Conservation (phyloP, 345 rosid genomes). For the Erodium maritimum region DNA sequence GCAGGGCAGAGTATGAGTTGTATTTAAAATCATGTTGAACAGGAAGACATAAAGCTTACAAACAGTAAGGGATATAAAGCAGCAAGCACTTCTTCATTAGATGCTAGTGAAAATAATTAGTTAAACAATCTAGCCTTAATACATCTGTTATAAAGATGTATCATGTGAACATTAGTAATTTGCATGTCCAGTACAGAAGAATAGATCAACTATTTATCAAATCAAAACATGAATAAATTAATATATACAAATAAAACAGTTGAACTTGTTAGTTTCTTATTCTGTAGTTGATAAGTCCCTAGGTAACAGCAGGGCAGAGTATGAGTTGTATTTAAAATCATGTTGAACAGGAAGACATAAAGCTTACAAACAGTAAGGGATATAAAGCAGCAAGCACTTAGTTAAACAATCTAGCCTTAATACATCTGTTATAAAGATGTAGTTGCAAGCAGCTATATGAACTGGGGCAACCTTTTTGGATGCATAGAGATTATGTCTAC, state of each 20-base stretch:
- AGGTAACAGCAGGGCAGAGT: too few species aligned
- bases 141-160: background rate
- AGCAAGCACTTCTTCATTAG: background rate
- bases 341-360: too few species aligned
- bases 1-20: background rate
- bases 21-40: background rate
- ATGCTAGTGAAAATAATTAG: background rate
- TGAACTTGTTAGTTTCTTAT: too few species aligned
- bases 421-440: background rate
- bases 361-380: background rate
- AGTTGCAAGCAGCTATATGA: background rate
- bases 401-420: background rate
- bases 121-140: background rate
- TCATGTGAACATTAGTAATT: background rate
- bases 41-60: background rate
- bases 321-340: background rate
- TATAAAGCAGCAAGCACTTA: background rate
- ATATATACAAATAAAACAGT: too few species aligned
- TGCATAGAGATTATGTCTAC: background rate
- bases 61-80: background rate
- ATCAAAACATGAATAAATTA: too few species aligned
- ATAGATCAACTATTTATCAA: too few species aligned
- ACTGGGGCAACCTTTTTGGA: background rate
- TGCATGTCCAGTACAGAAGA: too few species aligned
- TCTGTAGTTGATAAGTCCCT: too few species aligned